A percentile compares a stretch with the other conserved stretches of the same genome.
These are phyloP conservation scores for Penicillium sp. DNA, from an alignment of 2,329 filamentous ascomycete genomes.

Conservation along the genomic window DNA sequence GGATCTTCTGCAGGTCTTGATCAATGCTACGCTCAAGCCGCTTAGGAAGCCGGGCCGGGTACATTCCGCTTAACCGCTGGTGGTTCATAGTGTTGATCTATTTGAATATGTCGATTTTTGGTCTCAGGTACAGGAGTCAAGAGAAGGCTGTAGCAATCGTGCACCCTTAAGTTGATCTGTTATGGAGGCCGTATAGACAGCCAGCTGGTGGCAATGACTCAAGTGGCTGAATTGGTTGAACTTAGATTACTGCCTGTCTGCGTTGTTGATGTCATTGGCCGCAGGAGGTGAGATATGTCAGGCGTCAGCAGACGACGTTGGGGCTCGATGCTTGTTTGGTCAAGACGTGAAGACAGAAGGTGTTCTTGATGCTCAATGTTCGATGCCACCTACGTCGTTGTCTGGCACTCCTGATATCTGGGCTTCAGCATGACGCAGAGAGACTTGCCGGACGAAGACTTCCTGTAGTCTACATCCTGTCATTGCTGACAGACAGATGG, in stretches of 20 bases:
- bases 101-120: neutral
- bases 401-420: neutral
- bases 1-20: neutral
- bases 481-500: too few relatives aligned
- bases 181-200: neutral
- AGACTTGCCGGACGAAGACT: too few relatives aligned
- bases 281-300: neutral
- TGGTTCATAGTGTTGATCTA: neutral
- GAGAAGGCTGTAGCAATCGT: neutral
- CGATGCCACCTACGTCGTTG: too few relatives aligned
- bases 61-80: neutral
- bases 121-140: too few relatives aligned
- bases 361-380: neutral
- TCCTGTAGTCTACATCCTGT: too few relatives aligned
- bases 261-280: neutral
- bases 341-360: neutral
- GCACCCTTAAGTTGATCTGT: neutral
- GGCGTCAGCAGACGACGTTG: neutral
- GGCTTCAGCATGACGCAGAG: neutral
- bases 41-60: neutral
- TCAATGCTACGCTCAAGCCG: neutral
- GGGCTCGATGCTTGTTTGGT: neutral
- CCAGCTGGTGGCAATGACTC: neutral
- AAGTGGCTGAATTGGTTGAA: neutral
- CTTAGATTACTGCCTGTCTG: neutral